Evolutionary conservation across 2,329 filamentous ascomycete species (phyloP), one percentile per base, ranked within the genome.

Genomic region (Fusarium agapanthi): DNA sequence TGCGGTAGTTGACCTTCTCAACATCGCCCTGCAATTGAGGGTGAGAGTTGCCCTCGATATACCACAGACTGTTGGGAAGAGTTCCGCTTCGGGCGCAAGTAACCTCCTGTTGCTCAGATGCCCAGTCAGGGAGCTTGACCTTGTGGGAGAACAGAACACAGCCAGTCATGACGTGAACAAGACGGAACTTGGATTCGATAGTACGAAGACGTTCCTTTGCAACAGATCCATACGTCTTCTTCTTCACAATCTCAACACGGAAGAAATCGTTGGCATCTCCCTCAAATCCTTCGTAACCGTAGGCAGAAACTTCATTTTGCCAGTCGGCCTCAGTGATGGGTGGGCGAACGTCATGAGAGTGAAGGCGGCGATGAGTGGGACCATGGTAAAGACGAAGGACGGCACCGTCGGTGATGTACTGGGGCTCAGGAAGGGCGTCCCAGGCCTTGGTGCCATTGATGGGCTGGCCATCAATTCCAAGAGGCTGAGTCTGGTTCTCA

Each of bases 141-240:
- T 98, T 98, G 88, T 99, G 96, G 2, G 95, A 98, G 87, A 99
- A 99, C 30, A 99, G 88, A 18, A 92, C 93, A 80, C 96, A 99
- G 51, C 95, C 95, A 71, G 95, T 97, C 96, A 99, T 98, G 80
- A 97, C 85, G 80, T 99, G 96, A 38, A 98, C 89, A 48, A 99
- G 92, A 80, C 91, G 93, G 86, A 99, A 99, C 85, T 98, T 98
- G 77, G 95, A 95, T 84, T 99, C 92, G 73, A 99, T 98, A 34
- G 96, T 98, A 66, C 96, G 91, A 56, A 99, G 81, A 37, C 95
- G 92, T 77, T 93, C 89, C 86, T 97, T 97, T 63, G 95, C 94
- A 65, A 91, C 85, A 26, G 89, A 87, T 15, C 93, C 91, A 72
- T 93, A 90, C 12, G 95, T 98, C 87, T 96, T 88, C 76, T 91